Evolutionary conservation across 441 rosid species (phyloP).

Genomic region (Bocquillonia castaneifolia): DNA sequence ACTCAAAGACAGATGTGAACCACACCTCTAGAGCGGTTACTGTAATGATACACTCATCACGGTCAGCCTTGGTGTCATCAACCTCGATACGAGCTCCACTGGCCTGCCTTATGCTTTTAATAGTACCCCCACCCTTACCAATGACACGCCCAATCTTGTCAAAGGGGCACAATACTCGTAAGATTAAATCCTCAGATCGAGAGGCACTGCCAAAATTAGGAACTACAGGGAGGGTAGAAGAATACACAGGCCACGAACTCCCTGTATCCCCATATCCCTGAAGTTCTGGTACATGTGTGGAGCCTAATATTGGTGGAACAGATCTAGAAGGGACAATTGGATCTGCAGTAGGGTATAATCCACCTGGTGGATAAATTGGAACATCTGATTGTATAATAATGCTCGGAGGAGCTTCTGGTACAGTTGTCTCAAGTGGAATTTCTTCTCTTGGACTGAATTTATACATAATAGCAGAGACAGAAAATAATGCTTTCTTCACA

Average conservation of each 20-base stretch:
- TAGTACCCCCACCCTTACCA: conserved; percentile 87
- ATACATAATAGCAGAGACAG: conserved; percentile 86
- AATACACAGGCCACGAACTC: conserved; percentile 63
- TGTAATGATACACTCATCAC: conserved; percentile 63
- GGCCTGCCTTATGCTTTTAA: conserved; percentile 82
- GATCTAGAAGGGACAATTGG: conserved; percentile 53
- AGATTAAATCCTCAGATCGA: conserved; percentile 55
- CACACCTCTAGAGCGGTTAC: conserved; percentile 67
- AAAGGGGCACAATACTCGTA: conserved; percentile 69
- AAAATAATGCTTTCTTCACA: conserved; percentile 77
- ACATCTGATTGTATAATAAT: conserved; percentile 87
- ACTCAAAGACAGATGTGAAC: neutral
- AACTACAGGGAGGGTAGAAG: conserved; percentile 66
- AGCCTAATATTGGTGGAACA: conserved; percentile 57
- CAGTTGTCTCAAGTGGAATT: conserved; percentile 69
- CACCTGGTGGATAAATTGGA: conserved; percentile 62
- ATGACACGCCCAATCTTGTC: conserved; percentile 93
- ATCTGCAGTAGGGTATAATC: conserved; percentile 66
- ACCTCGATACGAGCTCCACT: conserved; percentile 86
- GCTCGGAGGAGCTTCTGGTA: conserved; percentile 66
- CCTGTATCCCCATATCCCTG: conserved; percentile 66
- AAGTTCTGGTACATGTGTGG: conserved; percentile 57
- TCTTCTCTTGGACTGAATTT: conserved; percentile 83
- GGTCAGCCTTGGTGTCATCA: conserved; percentile 65
- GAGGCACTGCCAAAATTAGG: conserved; percentile 52